A percentile compares a stretch with the other conserved stretches of the same genome.
Evolutionary conservation across 345 rosid species (phyloP).

Genomic region (Gossypium longicalyx): DNA sequence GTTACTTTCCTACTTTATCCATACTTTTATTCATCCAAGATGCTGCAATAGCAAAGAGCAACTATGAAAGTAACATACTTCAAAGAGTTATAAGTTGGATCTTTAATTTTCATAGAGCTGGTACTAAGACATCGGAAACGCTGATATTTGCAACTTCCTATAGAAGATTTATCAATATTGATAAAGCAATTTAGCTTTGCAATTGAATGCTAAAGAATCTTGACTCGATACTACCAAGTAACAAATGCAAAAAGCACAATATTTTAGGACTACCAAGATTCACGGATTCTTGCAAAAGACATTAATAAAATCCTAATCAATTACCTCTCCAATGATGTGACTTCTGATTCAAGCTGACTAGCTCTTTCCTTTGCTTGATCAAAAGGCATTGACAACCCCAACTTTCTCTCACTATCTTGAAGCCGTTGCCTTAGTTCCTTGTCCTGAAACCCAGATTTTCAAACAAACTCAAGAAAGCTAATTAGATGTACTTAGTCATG

Average conservation of each 20-base stretch:
- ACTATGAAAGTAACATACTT: neutral
- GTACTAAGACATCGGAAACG: neutral
- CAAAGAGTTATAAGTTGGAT: neutral
- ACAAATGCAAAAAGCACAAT: neutral
- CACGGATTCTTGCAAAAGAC: neutral
- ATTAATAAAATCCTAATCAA: neutral
- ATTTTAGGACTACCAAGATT: neutral
- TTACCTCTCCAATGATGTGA: constrained; percentile 78
- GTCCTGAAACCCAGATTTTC: constrained; percentile 47
- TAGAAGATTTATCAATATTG: neutral
- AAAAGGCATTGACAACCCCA: constrained; percentile 88
- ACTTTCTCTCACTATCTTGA: constrained; percentile 77
- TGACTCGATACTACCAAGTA: neutral
- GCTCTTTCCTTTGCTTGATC: constrained; percentile 66
- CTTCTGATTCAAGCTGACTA: constrained; percentile 82
- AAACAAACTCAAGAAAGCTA: constrained; percentile 13
- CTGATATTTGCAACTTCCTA: neutral
- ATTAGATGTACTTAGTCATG: neutral
- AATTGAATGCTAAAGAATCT: neutral
- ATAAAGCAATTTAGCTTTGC: neutral
- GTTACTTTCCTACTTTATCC: neutral
- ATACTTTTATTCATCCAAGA: neutral
- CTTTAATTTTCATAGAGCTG: neutral
- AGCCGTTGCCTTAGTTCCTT: constrained; percentile 73
- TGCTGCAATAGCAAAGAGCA: neutral